Evolutionary conservation across 345 rosid genomes (phyloP).

Genomic region (Mallotus nudiflorus): DNA sequence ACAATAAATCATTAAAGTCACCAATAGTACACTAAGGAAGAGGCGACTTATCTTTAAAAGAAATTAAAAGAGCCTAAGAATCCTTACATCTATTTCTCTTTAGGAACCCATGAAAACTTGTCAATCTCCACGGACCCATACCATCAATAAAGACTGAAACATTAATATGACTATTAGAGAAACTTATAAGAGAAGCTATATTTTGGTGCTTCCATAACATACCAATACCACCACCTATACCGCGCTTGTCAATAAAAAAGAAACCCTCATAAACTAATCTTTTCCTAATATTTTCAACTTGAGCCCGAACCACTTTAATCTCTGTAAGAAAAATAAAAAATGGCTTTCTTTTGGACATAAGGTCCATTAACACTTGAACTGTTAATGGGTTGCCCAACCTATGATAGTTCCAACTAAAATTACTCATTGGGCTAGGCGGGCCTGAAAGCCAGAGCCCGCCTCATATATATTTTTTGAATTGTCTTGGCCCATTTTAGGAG

Average conservation of each 20-base stretch:
- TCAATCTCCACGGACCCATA: background rate
- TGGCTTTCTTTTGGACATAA: too few relatives aligned
- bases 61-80: too few relatives aligned
- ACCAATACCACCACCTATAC: background rate
- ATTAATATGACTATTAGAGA: background rate
- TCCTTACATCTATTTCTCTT: background rate
- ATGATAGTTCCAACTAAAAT: background rate
- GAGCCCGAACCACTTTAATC: too few relatives aligned
- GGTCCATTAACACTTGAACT: background rate
- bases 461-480: background rate
- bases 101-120: background rate
- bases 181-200: background rate
- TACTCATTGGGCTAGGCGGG: background rate
- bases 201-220: background rate
- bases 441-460: background rate
- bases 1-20: too few relatives aligned
- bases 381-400: too few relatives aligned
- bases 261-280: background rate
- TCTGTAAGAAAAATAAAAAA: too few relatives aligned
- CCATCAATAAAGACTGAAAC: background rate
- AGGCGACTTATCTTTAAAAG: background rate
- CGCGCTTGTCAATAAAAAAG: background rate
- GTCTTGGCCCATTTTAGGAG: too few relatives aligned
- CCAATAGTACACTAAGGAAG: background rate
- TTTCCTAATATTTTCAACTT: too few relatives aligned